These are phyloP conservation scores for Raffaelea ambrosiae DNA, from an alignment of 2,329 filamentous ascomycete species.

Conservation along the genomic window DNA sequence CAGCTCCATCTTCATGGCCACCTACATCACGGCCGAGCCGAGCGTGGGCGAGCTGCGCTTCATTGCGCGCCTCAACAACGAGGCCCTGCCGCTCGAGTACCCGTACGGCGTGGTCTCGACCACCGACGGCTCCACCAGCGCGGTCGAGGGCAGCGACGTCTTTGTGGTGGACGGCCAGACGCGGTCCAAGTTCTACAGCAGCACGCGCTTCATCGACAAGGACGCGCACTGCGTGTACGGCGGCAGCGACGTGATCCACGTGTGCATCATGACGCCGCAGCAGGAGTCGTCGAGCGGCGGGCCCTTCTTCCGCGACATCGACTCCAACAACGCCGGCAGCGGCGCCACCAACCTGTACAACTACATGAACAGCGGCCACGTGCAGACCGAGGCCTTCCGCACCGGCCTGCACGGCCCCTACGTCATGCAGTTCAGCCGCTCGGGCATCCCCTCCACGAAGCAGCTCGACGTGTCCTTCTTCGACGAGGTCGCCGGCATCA, in stretches of 20 bases:
- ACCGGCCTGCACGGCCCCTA: background rate
- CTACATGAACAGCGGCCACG: background rate
- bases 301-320: slow-evolving; percentile 58
- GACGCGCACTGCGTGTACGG: slow-evolving; percentile 53
- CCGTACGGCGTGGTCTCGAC: slow-evolving; percentile 47
- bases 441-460: background rate
- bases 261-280: slow-evolving; percentile 48
- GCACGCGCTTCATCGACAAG: slow-evolving; percentile 62
- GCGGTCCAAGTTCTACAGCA: slow-evolving; percentile 62
- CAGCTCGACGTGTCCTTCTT: background rate
- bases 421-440: background rate
- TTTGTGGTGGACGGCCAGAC: slow-evolving; percentile 48
- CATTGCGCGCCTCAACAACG: slow-evolving; percentile 50
- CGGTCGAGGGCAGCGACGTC: background rate
- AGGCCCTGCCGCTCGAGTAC: slow-evolving; percentile 40
- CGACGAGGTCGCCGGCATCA: background rate
- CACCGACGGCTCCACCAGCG: slow-evolving; percentile 29
- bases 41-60: slow-evolving; percentile 53
- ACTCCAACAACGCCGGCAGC: slow-evolving; percentile 44
- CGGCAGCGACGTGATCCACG: slow-evolving; percentile 37
- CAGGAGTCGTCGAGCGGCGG: slow-evolving; percentile 51
- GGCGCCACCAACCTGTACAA: background rate
- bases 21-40: slow-evolving; percentile 50
- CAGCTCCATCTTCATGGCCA: slow-evolving; percentile 51
- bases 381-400: background rate